Conservation (phyloP, 257 asterid species). For the Anisodus tanguticus region DNA sequence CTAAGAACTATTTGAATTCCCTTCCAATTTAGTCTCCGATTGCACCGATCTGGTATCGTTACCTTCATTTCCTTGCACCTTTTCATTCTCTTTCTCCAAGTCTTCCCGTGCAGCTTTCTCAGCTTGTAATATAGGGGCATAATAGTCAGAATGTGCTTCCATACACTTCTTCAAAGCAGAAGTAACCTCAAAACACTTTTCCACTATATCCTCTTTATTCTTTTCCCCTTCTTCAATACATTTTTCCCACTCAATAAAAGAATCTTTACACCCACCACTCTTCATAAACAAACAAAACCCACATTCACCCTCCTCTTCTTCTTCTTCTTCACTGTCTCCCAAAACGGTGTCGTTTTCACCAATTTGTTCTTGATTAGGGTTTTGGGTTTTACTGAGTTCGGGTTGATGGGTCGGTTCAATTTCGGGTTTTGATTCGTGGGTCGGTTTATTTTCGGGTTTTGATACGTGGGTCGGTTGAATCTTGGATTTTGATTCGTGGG, state of each 20-base stretch:
- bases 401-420: slow-evolving; percentile 39
- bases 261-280: slow-evolving; percentile 78
- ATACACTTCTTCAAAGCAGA: slow-evolving; percentile 68
- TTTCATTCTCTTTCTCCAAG: slow-evolving; percentile 51
- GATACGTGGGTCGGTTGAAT: slow-evolving; percentile 28
- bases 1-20: slow-evolving; percentile 35
- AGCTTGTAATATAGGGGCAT: slow-evolving; percentile 69
- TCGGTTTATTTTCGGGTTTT: slow-evolving; percentile 15
- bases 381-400: neutral
- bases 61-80: slow-evolving; percentile 30
- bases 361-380: slow-evolving; percentile 22
- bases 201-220: slow-evolving; percentile 63
- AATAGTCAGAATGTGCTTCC: slow-evolving; percentile 77
- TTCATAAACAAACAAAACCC: slow-evolving; percentile 89
- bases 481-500: slow-evolving; percentile 34
- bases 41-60: slow-evolving; percentile 18
- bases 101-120: slow-evolving; percentile 68
- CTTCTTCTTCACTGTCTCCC: slow-evolving; percentile 43
- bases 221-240: slow-evolving; percentile 75
- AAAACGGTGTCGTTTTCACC: slow-evolving; percentile 20
- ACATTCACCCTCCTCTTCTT: slow-evolving; percentile 72
- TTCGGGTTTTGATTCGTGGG: slow-evolving; percentile 35
- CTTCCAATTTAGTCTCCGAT: slow-evolving; percentile 29
- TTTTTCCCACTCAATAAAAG: slow-evolving; percentile 69
- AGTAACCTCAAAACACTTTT: slow-evolving; percentile 63